Conservation (phyloP, 2,329 filamentous ascomycete species). For the Aplosporella prunicola region DNA sequence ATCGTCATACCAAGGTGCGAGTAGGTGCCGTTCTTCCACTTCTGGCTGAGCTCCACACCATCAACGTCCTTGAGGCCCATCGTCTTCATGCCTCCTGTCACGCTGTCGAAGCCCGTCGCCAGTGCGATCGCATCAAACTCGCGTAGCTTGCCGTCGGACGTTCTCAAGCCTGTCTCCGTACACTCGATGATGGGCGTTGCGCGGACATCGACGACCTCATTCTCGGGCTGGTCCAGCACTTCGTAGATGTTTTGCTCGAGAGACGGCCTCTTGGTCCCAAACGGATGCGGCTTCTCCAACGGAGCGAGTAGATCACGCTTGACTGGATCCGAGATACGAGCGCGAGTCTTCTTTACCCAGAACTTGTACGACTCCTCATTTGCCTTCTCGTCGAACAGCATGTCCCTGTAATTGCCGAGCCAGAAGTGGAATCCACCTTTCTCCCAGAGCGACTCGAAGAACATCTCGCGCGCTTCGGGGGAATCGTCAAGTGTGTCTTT, state of each 20-base stretch:
- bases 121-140: conserved; percentile 38
- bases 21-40: conserved; percentile 33
- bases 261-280: conserved; percentile 38
- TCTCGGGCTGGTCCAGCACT: conserved; percentile 34
- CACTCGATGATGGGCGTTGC: conserved; percentile 32
- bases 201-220: conserved; percentile 35
- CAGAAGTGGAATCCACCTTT: conserved; percentile 34
- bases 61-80: conserved; percentile 30
- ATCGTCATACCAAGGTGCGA: conserved; percentile 36
- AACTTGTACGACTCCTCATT: conserved; percentile 39
- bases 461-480: conserved; percentile 33
- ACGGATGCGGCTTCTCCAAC: conserved; percentile 34
- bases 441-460: conserved; percentile 34
- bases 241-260: conserved; percentile 41
- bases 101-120: conserved; percentile 38
- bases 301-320: conserved; percentile 41
- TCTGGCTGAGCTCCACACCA: conserved; percentile 27
- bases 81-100: conserved; percentile 34
- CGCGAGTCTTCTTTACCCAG: conserved; percentile 36
- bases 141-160: conserved; percentile 29
- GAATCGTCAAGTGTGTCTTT: conserved; percentile 43
- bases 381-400: conserved; percentile 32
- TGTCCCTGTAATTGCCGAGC: conserved; percentile 34
- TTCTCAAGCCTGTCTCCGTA: conserved; percentile 31
- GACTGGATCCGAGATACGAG: conserved; percentile 33